Base-by-base conservation (phyloP, 1,139 yeast genomes). In the Zygosaccharomyces pseudobailii region DNA sequence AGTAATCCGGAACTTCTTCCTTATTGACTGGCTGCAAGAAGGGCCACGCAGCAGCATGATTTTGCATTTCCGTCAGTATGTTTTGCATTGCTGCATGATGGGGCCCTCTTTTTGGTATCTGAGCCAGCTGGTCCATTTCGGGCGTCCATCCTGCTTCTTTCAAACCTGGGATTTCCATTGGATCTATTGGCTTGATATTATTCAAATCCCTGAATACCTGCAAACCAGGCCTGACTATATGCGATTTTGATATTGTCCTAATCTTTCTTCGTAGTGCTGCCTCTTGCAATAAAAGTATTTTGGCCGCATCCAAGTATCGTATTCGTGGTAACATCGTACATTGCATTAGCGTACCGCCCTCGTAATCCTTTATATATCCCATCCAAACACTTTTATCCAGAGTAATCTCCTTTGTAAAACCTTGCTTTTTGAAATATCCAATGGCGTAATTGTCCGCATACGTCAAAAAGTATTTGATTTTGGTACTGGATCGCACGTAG, bases 21-120 rank as follows among this genome's bases (percentile, higher is more conserved):
- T 80, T 81, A 65, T 85, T 88, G 13, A 94, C 98, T 0, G 98
- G 96, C 48, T 81, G 85, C 28, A 90, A 80, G 68, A 94, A 94
- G 25, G 99, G 98, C 98, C 98, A 92, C n/a, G 97, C 94, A 2
- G 96, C 87, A 0, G 97, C 95, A 65, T 92, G 96, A 63, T 87
- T 88, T 61, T 87, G 95, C 71, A 92, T 69, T 63, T 92, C 99
- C 6, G 88, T 80, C 43, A 92, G 75, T 24, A 92, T 68, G 43
- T 89, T 87, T 58, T 87, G 90, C 95, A 92, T 88, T 55, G 87
- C 86, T 41, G 94, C 92, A 70, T 87, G 87, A 70, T 92, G 97
- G 6, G 97, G 96, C 0, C 95, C 90, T 46, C 97, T 74, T 65
- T 89, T 89, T 1, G 98, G 98, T 61, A 88, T 80, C 59, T 95